Conservation (phyloP, 2,329 filamentous ascomycete species). For the Bimuria novae-zelandiae region DNA sequence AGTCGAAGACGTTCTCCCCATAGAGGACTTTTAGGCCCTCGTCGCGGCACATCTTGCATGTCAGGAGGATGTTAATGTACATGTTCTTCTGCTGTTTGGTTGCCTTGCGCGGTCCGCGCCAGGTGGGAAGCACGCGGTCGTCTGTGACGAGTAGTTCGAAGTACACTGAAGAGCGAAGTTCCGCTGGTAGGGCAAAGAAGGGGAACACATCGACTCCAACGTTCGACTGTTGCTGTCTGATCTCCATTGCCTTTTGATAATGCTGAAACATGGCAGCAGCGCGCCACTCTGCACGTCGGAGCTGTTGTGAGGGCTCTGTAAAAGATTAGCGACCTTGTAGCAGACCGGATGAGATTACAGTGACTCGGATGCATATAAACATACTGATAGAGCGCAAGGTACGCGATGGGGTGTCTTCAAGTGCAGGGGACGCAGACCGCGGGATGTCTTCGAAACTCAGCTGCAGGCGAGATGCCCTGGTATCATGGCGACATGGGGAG, state of each 20-base stretch:
- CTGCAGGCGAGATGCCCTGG: background rate
- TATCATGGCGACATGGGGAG: background rate
- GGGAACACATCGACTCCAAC: slow-evolving; percentile 11
- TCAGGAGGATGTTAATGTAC: slow-evolving; percentile 13
- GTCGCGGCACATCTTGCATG: slow-evolving; percentile 9
- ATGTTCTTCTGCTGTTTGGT: slow-evolving; percentile 17
- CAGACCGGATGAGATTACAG: background rate
- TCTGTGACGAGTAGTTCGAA: slow-evolving; percentile 20
- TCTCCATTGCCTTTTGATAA: slow-evolving; percentile 1
- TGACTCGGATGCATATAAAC: background rate
- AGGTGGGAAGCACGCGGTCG: slow-evolving; percentile 14
- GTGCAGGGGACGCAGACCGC: background rate
- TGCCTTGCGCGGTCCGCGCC: slow-evolving; percentile 14
- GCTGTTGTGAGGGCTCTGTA: background rate
- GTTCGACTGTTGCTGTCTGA: background rate
- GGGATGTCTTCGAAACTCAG: background rate
- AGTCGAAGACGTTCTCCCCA: slow-evolving; percentile 24
- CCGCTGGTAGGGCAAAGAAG: slow-evolving; percentile 17
- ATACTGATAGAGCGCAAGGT: background rate
- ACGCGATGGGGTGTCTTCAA: background rate
- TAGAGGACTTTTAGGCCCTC: slow-evolving; percentile 19
- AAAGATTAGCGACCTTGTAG: background rate
- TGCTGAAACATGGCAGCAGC: slow-evolving; percentile 3
- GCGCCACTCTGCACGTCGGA: slow-evolving; percentile 4
- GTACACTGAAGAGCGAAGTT: slow-evolving; percentile 18